Evolutionary conservation across 495 filamentous ascomycete genomes (phyloP), one percentile per base, ranked within the genome.

Genomic region (Podospora pseudopauciseta): DNA sequence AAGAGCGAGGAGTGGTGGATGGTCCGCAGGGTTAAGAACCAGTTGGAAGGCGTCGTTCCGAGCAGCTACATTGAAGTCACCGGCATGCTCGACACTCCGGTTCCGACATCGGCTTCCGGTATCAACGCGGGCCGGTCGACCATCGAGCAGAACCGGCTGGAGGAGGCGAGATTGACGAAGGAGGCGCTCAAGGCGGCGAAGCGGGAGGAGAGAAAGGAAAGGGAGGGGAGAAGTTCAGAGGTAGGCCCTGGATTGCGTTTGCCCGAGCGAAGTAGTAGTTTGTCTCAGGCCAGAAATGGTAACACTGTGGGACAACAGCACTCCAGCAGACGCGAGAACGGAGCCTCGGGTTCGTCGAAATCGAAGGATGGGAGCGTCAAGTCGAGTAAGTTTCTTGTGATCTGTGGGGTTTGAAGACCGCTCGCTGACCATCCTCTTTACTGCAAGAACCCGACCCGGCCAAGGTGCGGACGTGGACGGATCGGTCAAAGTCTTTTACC

Each of bases 1-100:
- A 92, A 91, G 78, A 97, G 93, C 64, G 93, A 97, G 59, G 95
- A 99, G 76, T 99, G 95, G 95, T 98, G 96, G 94, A 91, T 93
- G 84, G 93, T 99, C 13, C 88, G 91, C 60, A 87, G 93, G 34
- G 70, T 96, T 61, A 93, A 93, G 81, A 97, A 94, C 76, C 91
- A 92, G 60, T 92, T 91, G 74, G 92, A 96, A 76, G 96, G 95
- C n/a, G 95, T 98, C 13, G 94, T 99, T n/a, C 95, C 95, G 4
- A 93, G 92, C 81, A 96, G 91, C 78, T 99, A 97, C 77, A 89
- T 98, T 63, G 95, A 99, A 76, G 82, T 96, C 32, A 91, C 85
- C 13, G 91, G 90, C 55, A 85, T 85, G 3, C 78, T 89, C 23
- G 69, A 82, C 44, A 63, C 73, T 30, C 68, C 79, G 27, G 70